Conservation (phyloP, 441 rosid genomes). For the Brassica balearica region DNA sequence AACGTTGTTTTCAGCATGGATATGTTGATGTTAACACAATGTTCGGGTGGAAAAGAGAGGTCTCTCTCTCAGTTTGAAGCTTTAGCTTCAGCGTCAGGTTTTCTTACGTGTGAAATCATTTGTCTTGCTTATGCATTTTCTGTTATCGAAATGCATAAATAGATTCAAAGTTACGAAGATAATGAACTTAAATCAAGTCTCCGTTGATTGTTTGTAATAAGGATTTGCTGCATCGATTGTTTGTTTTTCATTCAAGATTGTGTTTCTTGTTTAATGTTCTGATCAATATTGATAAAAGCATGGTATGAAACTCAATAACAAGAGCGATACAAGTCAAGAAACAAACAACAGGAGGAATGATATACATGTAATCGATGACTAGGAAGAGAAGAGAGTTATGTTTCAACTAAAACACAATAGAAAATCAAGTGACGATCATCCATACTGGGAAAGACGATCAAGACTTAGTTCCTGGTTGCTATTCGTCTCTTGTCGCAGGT, state of each 20-base stretch:
- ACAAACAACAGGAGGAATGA: constrained; percentile 10
- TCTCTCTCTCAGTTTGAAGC: constrained; percentile 39
- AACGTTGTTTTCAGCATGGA: constrained; percentile 43
- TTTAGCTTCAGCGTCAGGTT: constrained; percentile 49
- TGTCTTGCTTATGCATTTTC: constrained; percentile 43
- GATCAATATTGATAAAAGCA: background rate
- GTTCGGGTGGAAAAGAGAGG: constrained; percentile 44
- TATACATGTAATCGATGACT: constrained; percentile 30
- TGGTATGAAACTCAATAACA: background rate
- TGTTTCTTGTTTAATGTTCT: background rate
- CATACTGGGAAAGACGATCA: constrained; percentile 14
- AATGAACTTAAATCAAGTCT: background rate
- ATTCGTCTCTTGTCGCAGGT: constrained; percentile 79
- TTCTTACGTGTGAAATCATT: constrained; percentile 39
- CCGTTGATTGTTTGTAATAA: background rate
- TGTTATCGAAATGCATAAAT: constrained; percentile 47
- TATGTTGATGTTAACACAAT: constrained; percentile 32
- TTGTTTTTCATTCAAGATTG: background rate
- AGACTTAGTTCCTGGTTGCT: constrained; percentile 13
- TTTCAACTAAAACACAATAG: constrained; percentile 31
- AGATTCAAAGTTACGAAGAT: background rate
- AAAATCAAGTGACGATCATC: constrained; percentile 7
- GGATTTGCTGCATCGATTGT: background rate
- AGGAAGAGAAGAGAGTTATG: constrained; percentile 16
- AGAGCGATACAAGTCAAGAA: constrained; percentile 19